Evolutionary conservation across 2,329 filamentous ascomycete species (phyloP).

Genomic region (Exophiala xenobiotica): DNA sequence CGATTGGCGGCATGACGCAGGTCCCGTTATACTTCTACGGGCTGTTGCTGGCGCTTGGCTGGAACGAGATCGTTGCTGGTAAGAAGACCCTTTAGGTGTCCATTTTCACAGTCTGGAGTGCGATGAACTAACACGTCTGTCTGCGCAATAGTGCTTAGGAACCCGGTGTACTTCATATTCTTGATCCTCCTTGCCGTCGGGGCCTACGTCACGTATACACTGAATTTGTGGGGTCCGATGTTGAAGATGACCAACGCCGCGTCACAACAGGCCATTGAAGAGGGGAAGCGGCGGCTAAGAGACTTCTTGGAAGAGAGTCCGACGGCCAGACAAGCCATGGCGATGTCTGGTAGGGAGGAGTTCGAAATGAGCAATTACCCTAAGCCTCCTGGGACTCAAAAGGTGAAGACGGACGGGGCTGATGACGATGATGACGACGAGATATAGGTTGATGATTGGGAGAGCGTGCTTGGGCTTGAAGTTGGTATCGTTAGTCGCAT

Average conservation of each 20-base stretch:
- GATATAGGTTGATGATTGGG: too few relatives aligned
- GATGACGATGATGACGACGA: constrained; percentile 22
- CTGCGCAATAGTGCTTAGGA: constrained; percentile 72
- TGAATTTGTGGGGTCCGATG: constrained; percentile 96
- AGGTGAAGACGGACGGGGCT: constrained; percentile 22
- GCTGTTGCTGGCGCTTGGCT: constrained; percentile 84
- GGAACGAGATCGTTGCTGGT: constrained; percentile 97
- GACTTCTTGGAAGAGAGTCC: constrained; percentile 90
- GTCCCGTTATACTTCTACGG: constrained; percentile 94
- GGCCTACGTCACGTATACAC: constrained; percentile 85
- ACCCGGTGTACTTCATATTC: constrained; percentile 89
- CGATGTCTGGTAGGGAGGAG: constrained; percentile 61
- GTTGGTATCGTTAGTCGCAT: too few relatives aligned
- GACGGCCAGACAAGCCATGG: constrained; percentile 76
- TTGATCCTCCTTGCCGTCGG: constrained; percentile 73
- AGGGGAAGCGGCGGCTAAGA: constrained; percentile 85
- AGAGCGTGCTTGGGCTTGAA: too few relatives aligned
- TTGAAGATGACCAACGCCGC: constrained; percentile 92
- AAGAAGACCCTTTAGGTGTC: constrained; percentile 49
- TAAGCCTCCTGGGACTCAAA: constrained; percentile 23
- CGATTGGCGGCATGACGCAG: constrained; percentile 91
- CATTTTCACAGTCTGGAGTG: too few relatives aligned
- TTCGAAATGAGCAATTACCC: constrained; percentile 58
- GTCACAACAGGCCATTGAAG: constrained; percentile 78
- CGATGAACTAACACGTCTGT: constrained; percentile 18